phyloP scores from a whole-genome alignment of 352 stramenopile genomes.

The Blastocystis sp. region DNA sequence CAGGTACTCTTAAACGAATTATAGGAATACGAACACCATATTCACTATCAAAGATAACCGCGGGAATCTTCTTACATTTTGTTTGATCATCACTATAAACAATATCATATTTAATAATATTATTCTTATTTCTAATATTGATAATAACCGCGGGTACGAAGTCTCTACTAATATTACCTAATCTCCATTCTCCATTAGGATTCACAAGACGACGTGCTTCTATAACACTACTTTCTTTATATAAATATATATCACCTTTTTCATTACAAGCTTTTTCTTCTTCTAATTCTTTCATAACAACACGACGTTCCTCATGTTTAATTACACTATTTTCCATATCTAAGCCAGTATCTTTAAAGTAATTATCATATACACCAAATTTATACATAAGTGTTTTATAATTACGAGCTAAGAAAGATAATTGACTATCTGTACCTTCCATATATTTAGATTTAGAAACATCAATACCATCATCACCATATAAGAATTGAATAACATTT shows the following conservation, averaged over 20 bases:
- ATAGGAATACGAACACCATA: slow-evolving; percentile 42
- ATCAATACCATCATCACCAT: slow-evolving; percentile 95
- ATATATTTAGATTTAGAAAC: slow-evolving; percentile 75
- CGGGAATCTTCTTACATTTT: slow-evolving; percentile 56
- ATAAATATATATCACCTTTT: not conserved
- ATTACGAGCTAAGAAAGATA: slow-evolving; percentile 42
- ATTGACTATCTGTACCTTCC: slow-evolving; percentile 59
- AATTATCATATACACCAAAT: slow-evolving; percentile 47
- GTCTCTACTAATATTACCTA: slow-evolving; percentile 15
- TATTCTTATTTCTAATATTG: slow-evolving; percentile 51
- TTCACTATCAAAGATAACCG: slow-evolving; percentile 50
- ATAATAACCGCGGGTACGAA: slow-evolving; percentile 41
- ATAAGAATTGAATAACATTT: slow-evolving; percentile 92
- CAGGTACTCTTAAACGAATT: slow-evolving; percentile 51
- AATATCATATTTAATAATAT: slow-evolving; percentile 59
- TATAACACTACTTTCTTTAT: slow-evolving; percentile 6
- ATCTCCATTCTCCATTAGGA: slow-evolving; percentile 15
- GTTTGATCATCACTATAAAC: slow-evolving; percentile 60
- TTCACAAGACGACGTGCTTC: not conserved
- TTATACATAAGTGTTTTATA: slow-evolving; percentile 30
- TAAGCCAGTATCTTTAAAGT: slow-evolving; percentile 65
- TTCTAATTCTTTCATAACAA: slow-evolving; percentile 24
- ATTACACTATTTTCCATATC: slow-evolving; percentile 63
- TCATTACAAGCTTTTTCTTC: not conserved
- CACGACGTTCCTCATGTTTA: slow-evolving; percentile 53